A percentile compares a stretch with the other conserved stretches of the same genome.
These are phyloP conservation scores for Ogataea siamensis DNA, from an alignment of 805 yeast species.

Conservation along the genomic window DNA sequence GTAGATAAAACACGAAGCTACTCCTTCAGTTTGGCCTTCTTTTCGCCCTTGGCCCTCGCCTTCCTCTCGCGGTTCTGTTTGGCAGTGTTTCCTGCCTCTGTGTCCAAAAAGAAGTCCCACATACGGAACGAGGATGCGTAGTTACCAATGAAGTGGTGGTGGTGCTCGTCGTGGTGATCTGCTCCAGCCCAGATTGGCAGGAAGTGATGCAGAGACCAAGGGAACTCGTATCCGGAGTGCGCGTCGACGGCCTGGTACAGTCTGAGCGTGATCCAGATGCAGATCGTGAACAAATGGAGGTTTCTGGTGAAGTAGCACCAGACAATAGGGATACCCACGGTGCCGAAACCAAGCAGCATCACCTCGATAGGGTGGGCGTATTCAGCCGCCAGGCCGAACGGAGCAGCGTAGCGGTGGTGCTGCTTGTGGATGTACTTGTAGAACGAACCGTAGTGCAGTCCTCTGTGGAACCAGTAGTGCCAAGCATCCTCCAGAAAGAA, in stretches of 20 bases:
- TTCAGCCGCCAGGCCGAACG: constrained; percentile 96
- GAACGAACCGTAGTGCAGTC: constrained; percentile 82
- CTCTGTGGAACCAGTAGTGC: constrained; percentile 96
- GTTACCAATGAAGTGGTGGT: constrained; percentile 92
- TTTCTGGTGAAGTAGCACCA: constrained; percentile 74
- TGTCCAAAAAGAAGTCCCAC: constrained; percentile 86
- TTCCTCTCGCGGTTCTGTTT: constrained; percentile 68
- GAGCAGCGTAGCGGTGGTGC: constrained; percentile 97
- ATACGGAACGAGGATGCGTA: constrained; percentile 94
- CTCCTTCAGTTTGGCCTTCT: constrained; percentile 25
- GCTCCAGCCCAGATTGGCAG: constrained; percentile 98
- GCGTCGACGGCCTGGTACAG: constrained; percentile 96
- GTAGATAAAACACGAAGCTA: not conserved
- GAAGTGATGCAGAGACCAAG: constrained; percentile 90
- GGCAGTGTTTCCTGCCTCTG: constrained; percentile 88
- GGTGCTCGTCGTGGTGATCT: constrained; percentile 97
- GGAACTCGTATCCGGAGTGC: constrained; percentile 98
- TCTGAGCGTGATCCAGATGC: constrained; percentile 83
- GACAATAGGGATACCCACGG: constrained; percentile 90
- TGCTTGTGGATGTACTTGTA: constrained; percentile 94
- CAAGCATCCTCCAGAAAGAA: constrained; percentile 89
- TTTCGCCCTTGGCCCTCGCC: constrained; percentile 56
- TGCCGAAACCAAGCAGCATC: constrained; percentile 86
- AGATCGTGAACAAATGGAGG: constrained; percentile 86
- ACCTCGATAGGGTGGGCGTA: constrained; percentile 97